These are phyloP conservation scores for Tuber brumale DNA, from an alignment of 495 filamentous ascomycete genomes.

Conservation along the genomic window DNA sequence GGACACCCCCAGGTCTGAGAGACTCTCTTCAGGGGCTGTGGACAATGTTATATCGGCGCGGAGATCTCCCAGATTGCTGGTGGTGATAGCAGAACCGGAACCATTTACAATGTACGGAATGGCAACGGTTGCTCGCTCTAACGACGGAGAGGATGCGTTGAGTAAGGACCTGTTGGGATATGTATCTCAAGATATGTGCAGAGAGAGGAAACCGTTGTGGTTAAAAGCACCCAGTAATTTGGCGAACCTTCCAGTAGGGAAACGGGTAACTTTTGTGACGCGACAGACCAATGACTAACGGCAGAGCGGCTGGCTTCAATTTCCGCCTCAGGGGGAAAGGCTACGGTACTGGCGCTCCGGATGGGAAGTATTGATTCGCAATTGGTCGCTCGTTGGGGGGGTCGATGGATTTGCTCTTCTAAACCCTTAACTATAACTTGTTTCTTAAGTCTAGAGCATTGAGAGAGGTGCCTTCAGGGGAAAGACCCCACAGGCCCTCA, in stretches of 20 bases:
- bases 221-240: neutral
- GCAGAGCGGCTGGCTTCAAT: neutral
- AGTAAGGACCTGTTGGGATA: neutral
- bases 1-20: constrained; percentile 79
- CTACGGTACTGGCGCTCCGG: neutral
- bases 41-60: no score
- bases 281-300: neutral
- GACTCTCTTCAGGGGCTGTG: constrained; percentile 82
- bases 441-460: neutral
- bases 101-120: no score
- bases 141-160: neutral
- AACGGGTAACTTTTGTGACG: constrained; percentile 2
- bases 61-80: no score
- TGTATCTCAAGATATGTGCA: neutral
- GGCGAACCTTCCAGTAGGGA: neutral
- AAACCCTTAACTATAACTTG: neutral
- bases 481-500: neutral
- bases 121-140: no score
- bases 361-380: neutral
- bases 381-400: neutral
- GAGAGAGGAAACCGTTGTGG: neutral
- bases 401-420: neutral
- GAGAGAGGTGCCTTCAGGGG: neutral
- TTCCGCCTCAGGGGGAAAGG: neutral
- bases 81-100: no score